Base-by-base conservation (phyloP, 305 asterid genomes). In the Rubia peregrina region DNA sequence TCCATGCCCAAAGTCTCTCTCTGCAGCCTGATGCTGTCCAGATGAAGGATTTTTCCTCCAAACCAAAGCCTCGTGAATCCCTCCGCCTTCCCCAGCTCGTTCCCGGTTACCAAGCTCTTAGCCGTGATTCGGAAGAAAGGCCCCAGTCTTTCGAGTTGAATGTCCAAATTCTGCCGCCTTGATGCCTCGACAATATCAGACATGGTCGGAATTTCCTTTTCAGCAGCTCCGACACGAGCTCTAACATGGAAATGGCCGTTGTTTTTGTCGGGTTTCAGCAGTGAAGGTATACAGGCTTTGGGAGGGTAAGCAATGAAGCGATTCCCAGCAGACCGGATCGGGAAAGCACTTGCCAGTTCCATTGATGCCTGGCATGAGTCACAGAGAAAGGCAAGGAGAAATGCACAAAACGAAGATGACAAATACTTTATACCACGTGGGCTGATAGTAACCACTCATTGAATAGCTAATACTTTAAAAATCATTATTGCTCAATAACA, bases 91-190 rank as follows among this genome's bases (percentile, higher is more conserved):
- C 98, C 97, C 73, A 93, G 68, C 57, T 90, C 95, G 67, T 56
- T 70, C 4, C 56, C 71, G 17, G 86, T 82, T 64, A 57, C 75
- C 87, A 82, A 59, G 68, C 84, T 85, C 74, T 65, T 83, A 0
- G 96, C 98, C 3, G 87, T 86, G 46, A 93, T 86, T 73, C 96
- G 81, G 85, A 88, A 93, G 73, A 93, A 86, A 22, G 98, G 98
- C n/a, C 97, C 98, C 0, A 93, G 19, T 30, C 81, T 85, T 33
- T 76, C 86, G 12, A 93, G 84, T 78, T 84, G 78, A 38, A 93
- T 78, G 61, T 84, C 89, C 38, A 93, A 91, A 67, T 89, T 93
- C 79, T 93, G 97, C 24, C 80, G 66, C 75, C 79, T 85, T 19
- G 97, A 89, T 43, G 98, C 76, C 22, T 76, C 81, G 71, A 86